Conservation (phyloP, 2,329 filamentous ascomycete genomes). For the Fusarium floridanum region DNA sequence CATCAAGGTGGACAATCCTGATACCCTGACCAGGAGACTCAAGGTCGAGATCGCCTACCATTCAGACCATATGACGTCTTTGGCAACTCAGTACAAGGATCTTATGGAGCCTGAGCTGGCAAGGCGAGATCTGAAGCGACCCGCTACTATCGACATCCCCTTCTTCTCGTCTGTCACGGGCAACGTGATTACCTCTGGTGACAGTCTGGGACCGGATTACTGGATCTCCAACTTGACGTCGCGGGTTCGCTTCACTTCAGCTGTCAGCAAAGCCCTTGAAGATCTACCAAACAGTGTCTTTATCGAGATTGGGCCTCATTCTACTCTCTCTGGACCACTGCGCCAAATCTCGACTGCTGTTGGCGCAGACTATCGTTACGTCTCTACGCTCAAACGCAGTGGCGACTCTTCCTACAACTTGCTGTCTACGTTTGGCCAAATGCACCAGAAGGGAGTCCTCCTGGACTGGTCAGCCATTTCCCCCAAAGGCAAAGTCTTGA, state of each 20-base stretch:
- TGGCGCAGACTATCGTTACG: background rate
- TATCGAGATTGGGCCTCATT: background rate
- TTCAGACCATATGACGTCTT: conserved; percentile 62
- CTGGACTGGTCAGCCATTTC: background rate
- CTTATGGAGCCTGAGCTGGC: background rate
- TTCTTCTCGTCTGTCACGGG: background rate
- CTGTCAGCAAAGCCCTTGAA: background rate
- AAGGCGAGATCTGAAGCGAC: background rate
- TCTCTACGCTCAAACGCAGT: background rate
- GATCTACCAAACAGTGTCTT: background rate
- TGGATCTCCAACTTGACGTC: background rate
- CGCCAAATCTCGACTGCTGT: background rate
- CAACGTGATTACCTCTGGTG: background rate
- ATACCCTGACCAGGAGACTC: conserved; percentile 58
- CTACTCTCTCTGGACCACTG: background rate
- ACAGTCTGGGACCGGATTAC: background rate
- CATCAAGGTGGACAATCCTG: conserved; percentile 52
- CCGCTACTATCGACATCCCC: background rate
- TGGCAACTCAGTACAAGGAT: conserved; percentile 59
- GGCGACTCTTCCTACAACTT: background rate
- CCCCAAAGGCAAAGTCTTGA: background rate
- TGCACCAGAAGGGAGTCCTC: background rate
- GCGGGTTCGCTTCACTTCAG: background rate
- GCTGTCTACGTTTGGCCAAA: background rate
- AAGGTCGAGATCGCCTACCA: conserved; percentile 64